Evolutionary conservation across 176 grass and related monocot species (phyloP), one percentile per base, ranked within the genome.

Genomic region (Chrysopogon serrulatus): DNA sequence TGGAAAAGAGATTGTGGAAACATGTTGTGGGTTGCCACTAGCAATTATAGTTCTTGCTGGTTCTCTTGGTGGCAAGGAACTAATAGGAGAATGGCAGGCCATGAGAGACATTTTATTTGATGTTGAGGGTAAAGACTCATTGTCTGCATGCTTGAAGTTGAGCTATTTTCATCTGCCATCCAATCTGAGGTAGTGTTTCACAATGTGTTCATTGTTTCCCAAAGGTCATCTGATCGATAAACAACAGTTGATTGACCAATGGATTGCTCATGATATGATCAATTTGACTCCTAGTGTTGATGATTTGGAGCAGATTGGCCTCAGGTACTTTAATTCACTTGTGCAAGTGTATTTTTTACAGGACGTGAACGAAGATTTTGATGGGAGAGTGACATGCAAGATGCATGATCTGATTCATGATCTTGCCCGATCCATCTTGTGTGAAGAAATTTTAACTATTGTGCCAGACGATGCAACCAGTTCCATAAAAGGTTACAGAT

Each of bases 191-290:
- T 53, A 48, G n/a, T 88, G 86, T 24, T 79, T 88, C 45, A 36
- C 41, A 10, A 44, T 63, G 6, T 88, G 81, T 32, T 84, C 86
- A 5, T 17, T 88, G 34, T 73, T 71, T 21, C 74, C 81, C 1
- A 83, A 84, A 71, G 62, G 72, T 30, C 14, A 41, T 11, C 5
- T 5, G 3, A 45, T 83, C 39, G 33, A 73, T 5, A 88, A 79
- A 56, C 53, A 59, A 13, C 42, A 79, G 1, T 34, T 88, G 49
- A 88, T 88, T 83, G 37, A 41, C 15, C 86, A 73, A 18, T 88
- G 86, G 86, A 88, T 88, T 32, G 86, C 81, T 56, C 80, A 84
- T 71, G 73, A 66, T 62, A 70, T 83, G 34, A 36, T 88, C 45
- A 10, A 17, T 10, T 40, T 27, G 4, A 5, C 18, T 6, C 27